phyloP scores from a whole-genome alignment of 2,329 filamentous ascomycete species.

The Akanthomyces uredinophilus region DNA sequence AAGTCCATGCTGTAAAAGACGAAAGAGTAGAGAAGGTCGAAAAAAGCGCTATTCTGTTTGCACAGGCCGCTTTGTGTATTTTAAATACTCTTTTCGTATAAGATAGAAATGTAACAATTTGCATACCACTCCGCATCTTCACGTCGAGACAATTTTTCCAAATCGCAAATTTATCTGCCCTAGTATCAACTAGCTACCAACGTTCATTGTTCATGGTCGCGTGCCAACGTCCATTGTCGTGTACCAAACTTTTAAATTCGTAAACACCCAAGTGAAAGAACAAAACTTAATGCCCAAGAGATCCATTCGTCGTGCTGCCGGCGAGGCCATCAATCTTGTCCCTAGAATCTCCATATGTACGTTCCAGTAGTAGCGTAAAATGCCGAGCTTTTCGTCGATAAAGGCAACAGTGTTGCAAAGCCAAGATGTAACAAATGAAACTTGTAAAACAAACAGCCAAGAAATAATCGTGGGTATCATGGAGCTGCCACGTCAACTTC shows the following conservation, averaged over 20 bases:
- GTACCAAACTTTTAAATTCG: constrained; percentile 12
- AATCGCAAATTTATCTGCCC: constrained; percentile 5
- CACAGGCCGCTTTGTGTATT: background rate
- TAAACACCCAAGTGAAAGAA: constrained; percentile 10
- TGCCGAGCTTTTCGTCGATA: constrained; percentile 13
- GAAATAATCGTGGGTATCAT: constrained; percentile 38
- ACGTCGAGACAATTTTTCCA: background rate
- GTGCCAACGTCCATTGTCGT: constrained; percentile 10
- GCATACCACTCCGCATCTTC: background rate
- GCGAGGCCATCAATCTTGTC: constrained; percentile 12
- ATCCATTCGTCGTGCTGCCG: constrained; percentile 4
- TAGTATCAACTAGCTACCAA: constrained; percentile 7
- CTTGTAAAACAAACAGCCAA: constrained; percentile 23
- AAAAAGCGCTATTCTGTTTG: background rate
- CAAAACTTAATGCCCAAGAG: constrained; percentile 11
- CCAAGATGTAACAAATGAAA: constrained; percentile 17
- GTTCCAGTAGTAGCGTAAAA: constrained; percentile 5
- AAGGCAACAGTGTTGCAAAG: constrained; percentile 7
- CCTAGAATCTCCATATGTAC: background rate
- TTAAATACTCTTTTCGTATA: background rate
- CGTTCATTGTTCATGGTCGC: constrained; percentile 2
- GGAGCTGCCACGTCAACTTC: constrained; percentile 36
- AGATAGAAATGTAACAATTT: background rate
- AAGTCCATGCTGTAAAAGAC: constrained; percentile 65
- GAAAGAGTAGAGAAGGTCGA: background rate